phyloP scores from a whole-genome alignment of 345 rosid species.

The Linum usitatissimum region DNA sequence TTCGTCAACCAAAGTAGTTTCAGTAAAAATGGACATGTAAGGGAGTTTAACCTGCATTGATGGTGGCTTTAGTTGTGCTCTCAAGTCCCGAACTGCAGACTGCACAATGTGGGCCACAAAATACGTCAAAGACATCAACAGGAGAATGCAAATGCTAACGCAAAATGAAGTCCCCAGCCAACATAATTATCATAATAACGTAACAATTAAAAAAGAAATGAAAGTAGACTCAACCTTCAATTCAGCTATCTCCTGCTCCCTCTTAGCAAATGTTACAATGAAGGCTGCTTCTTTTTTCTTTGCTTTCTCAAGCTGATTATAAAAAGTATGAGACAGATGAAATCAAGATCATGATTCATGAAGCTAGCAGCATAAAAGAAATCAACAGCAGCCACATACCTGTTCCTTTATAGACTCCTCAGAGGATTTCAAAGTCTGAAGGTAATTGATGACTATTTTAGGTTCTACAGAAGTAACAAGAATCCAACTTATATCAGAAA shows the following conservation, averaged over 20 bases:
- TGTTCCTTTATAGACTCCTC: conserved; percentile 82
- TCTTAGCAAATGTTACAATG: conserved; percentile 86
- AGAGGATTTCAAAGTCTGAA: conserved; percentile 70
- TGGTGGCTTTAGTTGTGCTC: conserved; percentile 90
- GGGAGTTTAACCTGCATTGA: conserved; percentile 67
- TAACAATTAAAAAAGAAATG: not conserved
- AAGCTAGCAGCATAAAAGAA: conserved; percentile 3
- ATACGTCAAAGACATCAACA: not conserved
- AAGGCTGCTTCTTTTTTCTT: conserved; percentile 97
- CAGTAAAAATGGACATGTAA: too few relatives aligned
- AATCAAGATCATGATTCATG: conserved; percentile 12
- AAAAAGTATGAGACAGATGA: conserved; percentile 11
- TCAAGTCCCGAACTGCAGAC: conserved; percentile 92
- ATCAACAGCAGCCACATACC: conserved; percentile 29
- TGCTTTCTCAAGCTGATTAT: conserved; percentile 72
- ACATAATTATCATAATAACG: not conserved
- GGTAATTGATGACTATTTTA: conserved; percentile 49
- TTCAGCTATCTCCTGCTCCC: conserved; percentile 94
- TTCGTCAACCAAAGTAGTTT: too few relatives aligned
- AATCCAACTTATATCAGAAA: conserved; percentile 4
- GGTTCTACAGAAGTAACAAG: conserved; percentile 52
- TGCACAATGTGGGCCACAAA: conserved; percentile 21
- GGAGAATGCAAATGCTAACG: not conserved
- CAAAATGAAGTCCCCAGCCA: not conserved
- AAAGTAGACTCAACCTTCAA: conserved; percentile 41